These are phyloP conservation scores for Ajuga chamaepitys DNA, from an alignment of 257 asterid genomes.

Conservation along the genomic window DNA sequence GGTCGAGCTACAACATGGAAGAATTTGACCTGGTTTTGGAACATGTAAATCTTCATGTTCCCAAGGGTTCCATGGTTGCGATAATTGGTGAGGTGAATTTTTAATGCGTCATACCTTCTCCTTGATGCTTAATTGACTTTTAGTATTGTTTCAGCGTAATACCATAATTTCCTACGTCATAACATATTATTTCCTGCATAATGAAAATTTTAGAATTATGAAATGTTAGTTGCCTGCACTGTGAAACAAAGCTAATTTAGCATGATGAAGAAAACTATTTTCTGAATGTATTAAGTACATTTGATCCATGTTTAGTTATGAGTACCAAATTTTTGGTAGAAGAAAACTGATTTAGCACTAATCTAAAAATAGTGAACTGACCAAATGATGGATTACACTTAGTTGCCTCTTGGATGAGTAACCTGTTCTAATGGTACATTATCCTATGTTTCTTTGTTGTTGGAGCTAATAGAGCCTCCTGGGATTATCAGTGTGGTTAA, in stretches of 20 bases:
- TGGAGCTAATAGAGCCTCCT: no score
- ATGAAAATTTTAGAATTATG: no score
- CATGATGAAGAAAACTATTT: neutral
- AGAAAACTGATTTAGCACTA: neutral
- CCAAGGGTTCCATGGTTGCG: conserved; percentile 70
- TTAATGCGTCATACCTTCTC: neutral
- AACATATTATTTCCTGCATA: neutral
- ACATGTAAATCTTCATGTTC: conserved; percentile 42
- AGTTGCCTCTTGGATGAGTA: neutral
- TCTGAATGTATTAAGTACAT: neutral
- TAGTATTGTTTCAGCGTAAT: neutral
- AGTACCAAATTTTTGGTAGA: neutral
- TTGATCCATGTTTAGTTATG: neutral
- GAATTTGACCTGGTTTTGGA: conserved; percentile 56
- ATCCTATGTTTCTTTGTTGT: neutral
- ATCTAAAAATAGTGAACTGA: neutral
- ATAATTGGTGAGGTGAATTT: conserved; percentile 80
- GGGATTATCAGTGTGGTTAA: no score
- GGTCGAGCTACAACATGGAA: conserved; percentile 69
- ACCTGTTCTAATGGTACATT: neutral
- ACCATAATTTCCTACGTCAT: neutral
- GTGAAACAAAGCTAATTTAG: neutral
- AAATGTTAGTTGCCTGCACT: neutral
- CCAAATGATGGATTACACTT: neutral
- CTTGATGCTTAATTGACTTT: neutral